Evolutionary conservation across 495 filamentous ascomycete species (phyloP).

Genomic region (Rhizodiscina lignyota): DNA sequence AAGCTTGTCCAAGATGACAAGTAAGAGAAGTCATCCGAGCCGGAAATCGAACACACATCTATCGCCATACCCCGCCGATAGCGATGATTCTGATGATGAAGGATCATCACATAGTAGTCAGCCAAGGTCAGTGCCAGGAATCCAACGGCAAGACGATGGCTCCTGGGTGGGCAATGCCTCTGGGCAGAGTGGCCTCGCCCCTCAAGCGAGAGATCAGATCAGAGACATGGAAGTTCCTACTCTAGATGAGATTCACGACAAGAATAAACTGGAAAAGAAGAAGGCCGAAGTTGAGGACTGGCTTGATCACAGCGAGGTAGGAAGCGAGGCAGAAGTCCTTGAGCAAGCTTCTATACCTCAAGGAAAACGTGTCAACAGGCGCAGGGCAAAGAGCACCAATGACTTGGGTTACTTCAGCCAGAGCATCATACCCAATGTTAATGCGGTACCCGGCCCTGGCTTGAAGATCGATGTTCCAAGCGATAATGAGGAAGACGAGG

Average conservation of each 20-base stretch:
- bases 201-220: constrained; percentile 12
- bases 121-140: no score
- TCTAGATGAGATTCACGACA: constrained; percentile 15
- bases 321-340: constrained; percentile 9
- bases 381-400: constrained; percentile 15
- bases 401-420: no score
- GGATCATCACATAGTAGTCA: no score
- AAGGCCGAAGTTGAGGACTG: constrained; percentile 17
- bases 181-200: constrained; percentile 12
- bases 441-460: constrained; percentile 15
- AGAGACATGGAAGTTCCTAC: constrained; percentile 10
- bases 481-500: constrained; percentile 15
- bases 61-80: constrained; percentile 11
- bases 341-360: constrained; percentile 1
- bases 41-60: constrained; percentile 15
- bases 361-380: constrained; percentile 5
- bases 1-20: constrained; percentile 9
- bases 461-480: constrained; percentile 15
- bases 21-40: constrained; percentile 13
- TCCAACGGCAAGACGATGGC: constrained; percentile 14
- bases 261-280: constrained; percentile 12
- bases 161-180: constrained; percentile 10
- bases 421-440: constrained; percentile 7
- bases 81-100: constrained; percentile 11
- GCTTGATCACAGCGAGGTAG: constrained; percentile 15